Conservation (phyloP, 495 filamentous ascomycete species). For the Xylaria scruposa region DNA sequence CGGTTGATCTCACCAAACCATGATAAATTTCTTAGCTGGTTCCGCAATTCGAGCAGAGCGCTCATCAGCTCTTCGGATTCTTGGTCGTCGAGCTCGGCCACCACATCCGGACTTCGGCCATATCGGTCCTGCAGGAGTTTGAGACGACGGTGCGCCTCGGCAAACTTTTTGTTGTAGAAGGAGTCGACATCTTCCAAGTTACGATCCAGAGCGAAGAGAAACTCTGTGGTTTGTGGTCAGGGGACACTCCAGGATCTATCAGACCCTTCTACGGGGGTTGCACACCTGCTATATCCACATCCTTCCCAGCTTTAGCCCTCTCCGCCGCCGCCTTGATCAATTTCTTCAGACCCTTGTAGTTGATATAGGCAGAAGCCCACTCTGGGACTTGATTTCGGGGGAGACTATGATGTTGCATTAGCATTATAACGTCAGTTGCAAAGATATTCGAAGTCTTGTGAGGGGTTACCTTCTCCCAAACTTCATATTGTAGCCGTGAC, state of each 20-base stretch:
- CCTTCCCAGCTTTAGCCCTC: slow-evolving; percentile 67
- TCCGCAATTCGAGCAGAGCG: slow-evolving; percentile 84
- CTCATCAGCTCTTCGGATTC: slow-evolving; percentile 89
- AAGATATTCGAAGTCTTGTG: slow-evolving; percentile 1
- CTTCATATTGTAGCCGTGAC: slow-evolving; percentile 65
- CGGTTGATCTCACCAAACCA: slow-evolving; percentile 99
- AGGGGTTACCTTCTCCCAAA: slow-evolving; percentile 70
- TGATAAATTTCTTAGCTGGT: slow-evolving; percentile 86
- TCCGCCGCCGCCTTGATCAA: slow-evolving; percentile 80
- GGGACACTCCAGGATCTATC: slow-evolving; percentile 37
- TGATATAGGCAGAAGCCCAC: slow-evolving; percentile 91
- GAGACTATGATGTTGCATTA: slow-evolving; percentile 58
- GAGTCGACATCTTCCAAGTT: slow-evolving; percentile 94
- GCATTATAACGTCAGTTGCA: slow-evolving; percentile 4
- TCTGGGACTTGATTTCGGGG: slow-evolving; percentile 95
- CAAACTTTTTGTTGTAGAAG: slow-evolving; percentile 95
- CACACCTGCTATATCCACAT: slow-evolving; percentile 77
- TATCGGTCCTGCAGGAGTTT: slow-evolving; percentile 87
- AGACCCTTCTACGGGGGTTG: slow-evolving; percentile 35
- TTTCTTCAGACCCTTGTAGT: slow-evolving; percentile 96
- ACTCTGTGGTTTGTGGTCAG: slow-evolving; percentile 65
- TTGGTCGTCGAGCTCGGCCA: slow-evolving; percentile 65
- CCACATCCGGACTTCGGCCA: slow-evolving; percentile 61
- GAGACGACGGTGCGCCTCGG: slow-evolving; percentile 79
- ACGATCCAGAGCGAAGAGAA: slow-evolving; percentile 93